Evolutionary conservation across 306 rosid genomes (phyloP).

Genomic region (Coriaria nepalensis): DNA sequence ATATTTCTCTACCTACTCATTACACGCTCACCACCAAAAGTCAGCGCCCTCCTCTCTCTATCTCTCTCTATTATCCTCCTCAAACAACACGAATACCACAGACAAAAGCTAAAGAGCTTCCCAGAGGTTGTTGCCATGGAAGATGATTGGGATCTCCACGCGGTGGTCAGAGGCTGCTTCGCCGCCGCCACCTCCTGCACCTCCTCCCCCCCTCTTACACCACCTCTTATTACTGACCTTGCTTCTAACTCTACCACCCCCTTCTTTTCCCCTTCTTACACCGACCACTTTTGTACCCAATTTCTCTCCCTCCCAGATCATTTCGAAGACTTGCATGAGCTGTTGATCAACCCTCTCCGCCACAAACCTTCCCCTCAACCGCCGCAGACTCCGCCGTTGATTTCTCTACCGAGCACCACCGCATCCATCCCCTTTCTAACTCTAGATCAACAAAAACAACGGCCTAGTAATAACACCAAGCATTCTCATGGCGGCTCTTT

Average conservation of each 20-base stretch:
- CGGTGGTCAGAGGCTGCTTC: constrained; percentile 76
- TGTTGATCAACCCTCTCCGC: constrained; percentile 79
- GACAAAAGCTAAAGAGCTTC: constrained; percentile 25
- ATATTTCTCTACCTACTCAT: constrained; percentile 26
- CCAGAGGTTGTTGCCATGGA: constrained; percentile 24
- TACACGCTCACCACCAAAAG: constrained; percentile 34
- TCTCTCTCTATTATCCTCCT: constrained; percentile 13
- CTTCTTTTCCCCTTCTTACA: constrained; percentile 14
- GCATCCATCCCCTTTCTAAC: constrained; percentile 14
- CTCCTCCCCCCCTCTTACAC: constrained; percentile 1
- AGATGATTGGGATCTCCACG: constrained; percentile 88
- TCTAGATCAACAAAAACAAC: constrained; percentile 26
- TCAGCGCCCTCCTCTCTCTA: constrained; percentile 53
- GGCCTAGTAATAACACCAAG: constrained; percentile 21
- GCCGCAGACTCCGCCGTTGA: background rate
- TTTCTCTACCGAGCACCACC: constrained; percentile 13
- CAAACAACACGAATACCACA: constrained; percentile 4
- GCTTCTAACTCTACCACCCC: constrained; percentile 4
- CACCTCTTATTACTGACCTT: constrained; percentile 14
- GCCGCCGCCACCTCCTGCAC: constrained; percentile 16
- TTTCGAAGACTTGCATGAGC: constrained; percentile 70
- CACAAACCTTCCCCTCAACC: constrained; percentile 29
- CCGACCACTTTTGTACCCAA: constrained; percentile 13
- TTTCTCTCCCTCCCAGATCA: constrained; percentile 35
- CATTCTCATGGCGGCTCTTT: constrained; percentile 28